These are phyloP conservation scores for Chamaecyparis obtusa DNA, from an alignment of 75 land plant genomes.

Conservation along the genomic window DNA sequence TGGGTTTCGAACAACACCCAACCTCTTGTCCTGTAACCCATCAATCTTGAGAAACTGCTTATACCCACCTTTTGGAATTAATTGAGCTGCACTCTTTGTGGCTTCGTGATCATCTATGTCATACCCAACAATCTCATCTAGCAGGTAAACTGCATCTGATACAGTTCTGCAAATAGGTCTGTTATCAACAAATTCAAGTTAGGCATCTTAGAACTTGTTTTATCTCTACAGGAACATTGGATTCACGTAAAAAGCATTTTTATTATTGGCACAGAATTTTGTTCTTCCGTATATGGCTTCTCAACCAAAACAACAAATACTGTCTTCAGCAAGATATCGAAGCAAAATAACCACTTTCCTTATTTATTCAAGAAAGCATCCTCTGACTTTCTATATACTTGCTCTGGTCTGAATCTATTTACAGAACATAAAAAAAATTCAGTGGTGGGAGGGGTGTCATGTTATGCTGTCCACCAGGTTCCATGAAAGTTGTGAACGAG, in stretches of 20 bases:
- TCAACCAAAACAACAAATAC: too few relatives aligned
- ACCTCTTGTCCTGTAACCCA: conserved; percentile 52
- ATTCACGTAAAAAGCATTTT: not conserved
- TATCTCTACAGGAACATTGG: not conserved
- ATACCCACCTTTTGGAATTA: conserved; percentile 59
- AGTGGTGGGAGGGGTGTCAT: too few relatives aligned
- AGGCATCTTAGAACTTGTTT: not conserved
- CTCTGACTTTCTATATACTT: too few relatives aligned
- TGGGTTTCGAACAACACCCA: conserved; percentile 41
- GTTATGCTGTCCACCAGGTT: too few relatives aligned
- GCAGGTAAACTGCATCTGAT: conserved; percentile 54
- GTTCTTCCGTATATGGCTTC: too few relatives aligned
- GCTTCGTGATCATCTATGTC: conserved; percentile 38
- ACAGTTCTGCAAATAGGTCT: conserved; percentile 73
- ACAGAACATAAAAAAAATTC: too few relatives aligned
- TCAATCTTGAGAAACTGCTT: conserved; percentile 45
- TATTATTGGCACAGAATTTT: too few relatives aligned
- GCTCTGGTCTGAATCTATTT: too few relatives aligned
- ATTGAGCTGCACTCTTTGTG: conserved; percentile 33
- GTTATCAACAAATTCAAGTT: conserved; percentile 1
- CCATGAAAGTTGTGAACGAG: too few relatives aligned
- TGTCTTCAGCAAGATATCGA: too few relatives aligned
- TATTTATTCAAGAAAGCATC: too few relatives aligned
- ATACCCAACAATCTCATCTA: conserved; percentile 64
- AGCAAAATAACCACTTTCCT: too few relatives aligned